Percentiles rank a stretch among this genome's conserved stretches.
phyloP scores from a whole-genome alignment of 352 stramenopile genomes.

The Globisporangium spiculum region DNA sequence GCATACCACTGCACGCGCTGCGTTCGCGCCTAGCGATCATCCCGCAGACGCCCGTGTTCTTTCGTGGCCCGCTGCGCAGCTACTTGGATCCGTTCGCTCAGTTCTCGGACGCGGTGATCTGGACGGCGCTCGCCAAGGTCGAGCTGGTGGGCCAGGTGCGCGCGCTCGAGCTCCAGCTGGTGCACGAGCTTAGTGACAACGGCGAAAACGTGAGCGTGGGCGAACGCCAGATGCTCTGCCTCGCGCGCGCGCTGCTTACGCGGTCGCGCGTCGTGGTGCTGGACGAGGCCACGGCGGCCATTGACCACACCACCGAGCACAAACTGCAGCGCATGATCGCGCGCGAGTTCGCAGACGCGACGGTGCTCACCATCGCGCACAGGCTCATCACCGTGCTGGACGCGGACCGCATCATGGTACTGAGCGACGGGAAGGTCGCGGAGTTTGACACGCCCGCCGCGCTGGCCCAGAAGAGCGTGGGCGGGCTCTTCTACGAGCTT shows the following conservation, averaged over 20 bases:
- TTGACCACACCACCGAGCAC: conserved; percentile 83
- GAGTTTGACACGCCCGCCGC: conserved; percentile 81
- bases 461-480: conserved; percentile 32
- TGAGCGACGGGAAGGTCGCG: conserved; percentile 88
- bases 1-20: conserved; percentile 82
- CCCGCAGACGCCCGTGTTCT: conserved; percentile 90
- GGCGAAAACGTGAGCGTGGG: conserved; percentile 93
- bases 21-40: conserved; percentile 90
- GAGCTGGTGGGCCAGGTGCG: conserved; percentile 50
- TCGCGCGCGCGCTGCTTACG: conserved; percentile 92
- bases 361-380: conserved; percentile 96
- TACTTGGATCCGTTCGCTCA: conserved; percentile 47
- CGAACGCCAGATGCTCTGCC: conserved; percentile 94
- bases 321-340: conserved; percentile 78
- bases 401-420: conserved; percentile 94
- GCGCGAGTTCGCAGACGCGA: conserved; percentile 87
- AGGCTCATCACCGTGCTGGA: conserved; percentile 96
- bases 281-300: conserved; percentile 72
- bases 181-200: conserved; percentile 75
- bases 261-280: conserved; percentile 86
- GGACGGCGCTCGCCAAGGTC: conserved; percentile 30
- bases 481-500: conserved; percentile 33
- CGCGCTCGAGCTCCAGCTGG: conserved; percentile 47
- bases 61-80: conserved; percentile 87
- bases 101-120: conserved; percentile 63